These are phyloP conservation scores for Lophium mytilinum DNA, from an alignment of 495 filamentous ascomycete species.

Conservation along the genomic window DNA sequence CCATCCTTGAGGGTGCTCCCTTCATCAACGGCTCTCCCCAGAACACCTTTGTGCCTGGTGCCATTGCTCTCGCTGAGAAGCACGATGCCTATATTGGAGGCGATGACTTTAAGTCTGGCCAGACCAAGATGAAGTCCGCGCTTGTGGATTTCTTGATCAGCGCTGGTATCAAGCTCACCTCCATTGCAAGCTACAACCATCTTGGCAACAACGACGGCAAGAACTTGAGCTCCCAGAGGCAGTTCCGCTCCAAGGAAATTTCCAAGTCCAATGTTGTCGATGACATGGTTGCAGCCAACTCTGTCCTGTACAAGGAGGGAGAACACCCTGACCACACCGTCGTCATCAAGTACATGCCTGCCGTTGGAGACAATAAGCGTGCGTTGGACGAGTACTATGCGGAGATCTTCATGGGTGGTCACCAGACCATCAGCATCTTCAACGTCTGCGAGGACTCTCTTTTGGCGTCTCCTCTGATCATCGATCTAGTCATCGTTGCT, in stretches of 20 bases:
- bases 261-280: slow-evolving; percentile 98
- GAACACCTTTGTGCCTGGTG: slow-evolving; percentile 96
- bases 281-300: slow-evolving; percentile 97
- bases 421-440: slow-evolving; percentile 97
- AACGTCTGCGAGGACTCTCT: slow-evolving; percentile 99
- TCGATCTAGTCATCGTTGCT: slow-evolving; percentile 82
- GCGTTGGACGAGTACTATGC: slow-evolving; percentile 98
- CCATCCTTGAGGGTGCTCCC: slow-evolving; percentile 77
- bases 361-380: slow-evolving; percentile 98
- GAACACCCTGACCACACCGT: slow-evolving; percentile 42
- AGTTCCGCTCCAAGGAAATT: slow-evolving; percentile 99
- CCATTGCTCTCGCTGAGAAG: slow-evolving; percentile 81
- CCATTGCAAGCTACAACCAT: slow-evolving; percentile 98
- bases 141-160: slow-evolving; percentile 98
- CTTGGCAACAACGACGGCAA: slow-evolving; percentile 99
- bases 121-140: slow-evolving; percentile 99
- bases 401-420: slow-evolving; percentile 98
- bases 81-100: slow-evolving; percentile 88
- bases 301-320: slow-evolving; percentile 75
- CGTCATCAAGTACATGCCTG: slow-evolving; percentile 81
- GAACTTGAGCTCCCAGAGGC: slow-evolving; percentile 93
- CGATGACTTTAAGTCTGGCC: slow-evolving; percentile 99
- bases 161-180: slow-evolving; percentile 97
- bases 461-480: slow-evolving; percentile 94
- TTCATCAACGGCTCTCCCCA: slow-evolving; percentile 99